A percentile compares a stretch with the other conserved stretches of the same genome.
Evolutionary conservation across 148 eudicot genomes (phyloP).

Genomic region (Rhododendron vialii): DNA sequence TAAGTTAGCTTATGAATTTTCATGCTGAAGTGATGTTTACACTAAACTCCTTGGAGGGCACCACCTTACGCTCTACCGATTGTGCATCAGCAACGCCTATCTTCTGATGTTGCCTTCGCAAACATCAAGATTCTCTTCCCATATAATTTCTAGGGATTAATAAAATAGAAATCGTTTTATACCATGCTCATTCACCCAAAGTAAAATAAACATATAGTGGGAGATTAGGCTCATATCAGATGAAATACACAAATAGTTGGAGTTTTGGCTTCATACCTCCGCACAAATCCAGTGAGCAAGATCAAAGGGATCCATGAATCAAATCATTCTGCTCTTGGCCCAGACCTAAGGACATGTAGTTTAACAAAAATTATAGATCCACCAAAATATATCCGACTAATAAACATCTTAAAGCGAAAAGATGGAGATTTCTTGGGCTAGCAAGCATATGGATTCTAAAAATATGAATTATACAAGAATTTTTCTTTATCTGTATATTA

Average conservation of each 20-base stretch:
- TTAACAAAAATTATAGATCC: no score
- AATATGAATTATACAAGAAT: no score
- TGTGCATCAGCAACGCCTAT: conserved; percentile 24
- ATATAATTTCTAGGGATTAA: not conserved
- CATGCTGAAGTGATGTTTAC: not conserved
- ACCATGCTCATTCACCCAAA: not conserved
- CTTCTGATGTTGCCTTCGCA: conserved; percentile 10
- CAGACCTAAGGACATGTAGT: no score
- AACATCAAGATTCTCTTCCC: not conserved
- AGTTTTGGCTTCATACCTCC: conserved; percentile 4
- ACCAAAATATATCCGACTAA: no score
- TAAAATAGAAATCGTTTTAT: not conserved
- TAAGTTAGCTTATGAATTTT: not conserved
- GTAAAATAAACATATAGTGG: no score
- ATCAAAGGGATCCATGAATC: conserved; percentile 27
- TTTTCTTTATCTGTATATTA: no score
- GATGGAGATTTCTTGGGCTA: no score
- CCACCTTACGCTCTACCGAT: conserved; percentile 18
- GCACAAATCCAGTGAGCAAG: conserved; percentile 20
- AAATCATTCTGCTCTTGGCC: conserved; percentile 18
- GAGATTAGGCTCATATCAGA: not conserved
- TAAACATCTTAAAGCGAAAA: no score
- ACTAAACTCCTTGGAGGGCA: conserved; percentile 20
- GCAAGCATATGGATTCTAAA: no score
- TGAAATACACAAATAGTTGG: not conserved